Base-by-base conservation (phyloP, 805 yeast species). In the Metschnikowia lunata region DNA sequence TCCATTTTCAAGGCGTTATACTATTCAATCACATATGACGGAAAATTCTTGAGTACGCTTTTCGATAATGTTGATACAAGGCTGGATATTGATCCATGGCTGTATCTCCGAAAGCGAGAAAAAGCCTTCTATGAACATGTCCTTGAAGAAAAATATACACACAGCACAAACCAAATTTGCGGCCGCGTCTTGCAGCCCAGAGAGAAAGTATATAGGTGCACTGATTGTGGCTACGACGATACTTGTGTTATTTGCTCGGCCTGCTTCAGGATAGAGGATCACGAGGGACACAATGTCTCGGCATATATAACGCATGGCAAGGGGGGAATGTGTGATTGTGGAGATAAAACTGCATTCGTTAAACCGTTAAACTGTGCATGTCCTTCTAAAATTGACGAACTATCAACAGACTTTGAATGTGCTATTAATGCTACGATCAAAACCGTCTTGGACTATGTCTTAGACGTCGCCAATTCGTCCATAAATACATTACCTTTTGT, bases 221-320 rank as follows among this genome's bases (percentile, higher is more conserved):
- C 70, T 30, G 87, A 85, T 46, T 86, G 95, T 69, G 88, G 86
- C 0, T 77, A 75, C 48, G 95, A 86, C 62, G 80, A 79, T 8
- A 83, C 90, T 0, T 86, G 95, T 69, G 89, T 87, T 30, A 59
- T 86, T 26, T 86, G 95, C 63, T 77, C 74, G 10, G 66, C 79
- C 52, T 86, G 95, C 60, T 86, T 84, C 65, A 82, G 83, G 59
- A 74, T 76, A 43, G 75, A 74, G 5, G 88, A 84, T 54, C 95
- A 86, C 59, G 58, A 63, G 11, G 81, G 74, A 41, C 95, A 86
- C 57, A 78, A 78, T 47, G 85, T 86, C 8, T 64, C 72, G 27
- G 72, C 74, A 42, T 78, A 72, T 58, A 69, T 67, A 11, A 72
- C 85, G 5, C 51, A 58, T 4, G 81, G 77, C 3, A 54, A 54